Conservation (phyloP, 2,329 filamentous ascomycete species). For the Dactylellina drechsleri region DNA sequence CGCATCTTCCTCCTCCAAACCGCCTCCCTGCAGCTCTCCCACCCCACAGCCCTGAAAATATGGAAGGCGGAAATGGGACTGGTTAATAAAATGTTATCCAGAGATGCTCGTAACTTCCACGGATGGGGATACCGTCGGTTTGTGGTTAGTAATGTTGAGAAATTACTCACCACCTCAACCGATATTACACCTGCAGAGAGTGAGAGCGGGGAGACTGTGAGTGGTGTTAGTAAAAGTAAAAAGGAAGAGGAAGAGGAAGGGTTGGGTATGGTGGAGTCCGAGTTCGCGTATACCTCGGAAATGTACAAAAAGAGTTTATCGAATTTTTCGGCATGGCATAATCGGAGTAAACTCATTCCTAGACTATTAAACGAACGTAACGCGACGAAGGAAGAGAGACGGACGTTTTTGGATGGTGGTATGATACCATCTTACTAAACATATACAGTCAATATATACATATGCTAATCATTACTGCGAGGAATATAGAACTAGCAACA, state of each 20-base stretch:
- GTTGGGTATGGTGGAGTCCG: slow-evolving; percentile 76
- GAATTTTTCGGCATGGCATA: slow-evolving; percentile 98
- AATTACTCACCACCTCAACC: slow-evolving; percentile 57
- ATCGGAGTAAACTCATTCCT: slow-evolving; percentile 83
- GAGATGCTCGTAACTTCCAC: slow-evolving; percentile 92
- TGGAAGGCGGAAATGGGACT: slow-evolving; percentile 88
- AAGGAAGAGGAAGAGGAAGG: slow-evolving; percentile 59
- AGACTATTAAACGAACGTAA: slow-evolving; percentile 76
- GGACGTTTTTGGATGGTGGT: slow-evolving; percentile 77
- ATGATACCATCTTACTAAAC: slow-evolving; percentile 53
- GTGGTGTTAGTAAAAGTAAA: neutral
- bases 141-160: slow-evolving; percentile 80
- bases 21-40: slow-evolving; percentile 72
- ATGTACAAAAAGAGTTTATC: slow-evolving; percentile 88
- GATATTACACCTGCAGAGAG: neutral
- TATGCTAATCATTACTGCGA: neutral
- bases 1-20: slow-evolving; percentile 83
- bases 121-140: slow-evolving; percentile 91
- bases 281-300: slow-evolving; percentile 88
- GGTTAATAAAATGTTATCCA: slow-evolving; percentile 85
- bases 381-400: slow-evolving; percentile 72
- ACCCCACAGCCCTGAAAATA: slow-evolving; percentile 69
- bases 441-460: neutral
- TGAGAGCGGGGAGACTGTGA: neutral
- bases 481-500: slow-evolving; percentile 72